These are phyloP conservation scores for Eucalyptus polyanthemos DNA, from an alignment of 345 rosid species.

Conservation along the genomic window DNA sequence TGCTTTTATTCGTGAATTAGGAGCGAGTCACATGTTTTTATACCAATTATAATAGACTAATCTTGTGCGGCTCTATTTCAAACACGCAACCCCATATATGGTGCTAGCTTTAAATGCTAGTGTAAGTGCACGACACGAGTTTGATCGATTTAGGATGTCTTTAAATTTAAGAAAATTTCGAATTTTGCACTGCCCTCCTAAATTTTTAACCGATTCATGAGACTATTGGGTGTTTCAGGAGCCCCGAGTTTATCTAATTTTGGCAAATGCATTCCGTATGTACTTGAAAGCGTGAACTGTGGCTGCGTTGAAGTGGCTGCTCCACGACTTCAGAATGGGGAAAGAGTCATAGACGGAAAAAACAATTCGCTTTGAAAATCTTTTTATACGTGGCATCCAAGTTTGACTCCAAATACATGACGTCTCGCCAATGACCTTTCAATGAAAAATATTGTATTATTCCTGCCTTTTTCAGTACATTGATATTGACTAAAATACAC, in stretches of 20 bases:
- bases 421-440: background rate
- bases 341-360: background rate
- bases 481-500: background rate
- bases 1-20: background rate
- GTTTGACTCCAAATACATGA: background rate
- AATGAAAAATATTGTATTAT: background rate
- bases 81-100: fast-evolving
- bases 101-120: background rate
- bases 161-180: background rate
- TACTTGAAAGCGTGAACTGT: background rate
- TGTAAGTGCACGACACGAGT: background rate
- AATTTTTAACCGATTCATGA: background rate
- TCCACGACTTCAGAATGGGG: background rate
- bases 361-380: background rate
- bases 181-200: background rate
- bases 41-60: background rate
- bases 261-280: background rate
- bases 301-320: background rate
- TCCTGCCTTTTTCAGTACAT: background rate
- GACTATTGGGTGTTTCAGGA: background rate
- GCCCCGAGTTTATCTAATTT: background rate
- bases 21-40: background rate
- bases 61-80: background rate
- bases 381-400: background rate
- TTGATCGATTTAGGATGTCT: fast-evolving